Evolutionary conservation across 1,284 basidiomycete genomes (phyloP), one percentile per base, ranked within the genome.

Genomic region (Paramarasmius palmivorus): DNA sequence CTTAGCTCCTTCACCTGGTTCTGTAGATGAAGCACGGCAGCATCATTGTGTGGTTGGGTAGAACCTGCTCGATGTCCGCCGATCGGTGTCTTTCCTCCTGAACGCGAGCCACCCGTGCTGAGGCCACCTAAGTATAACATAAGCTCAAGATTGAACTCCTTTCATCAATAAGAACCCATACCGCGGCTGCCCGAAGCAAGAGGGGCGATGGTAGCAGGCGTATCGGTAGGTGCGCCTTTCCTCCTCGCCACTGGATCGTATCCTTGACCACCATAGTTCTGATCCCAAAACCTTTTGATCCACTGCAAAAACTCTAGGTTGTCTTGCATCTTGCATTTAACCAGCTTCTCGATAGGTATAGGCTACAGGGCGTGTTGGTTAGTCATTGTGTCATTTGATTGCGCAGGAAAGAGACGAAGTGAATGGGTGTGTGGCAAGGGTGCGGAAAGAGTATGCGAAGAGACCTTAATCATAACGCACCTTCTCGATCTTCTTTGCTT

Each of bases 241-340:
- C 93, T 79, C 47, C 93, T 83, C 10, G 76, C 93, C 1, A 90
- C 86, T 0, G 97, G 79, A 68, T 99, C 95, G 68, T 99, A 99
- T 6, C 79, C 81, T 52, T 92, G 88, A 0, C 95, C 96, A 3
- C 87, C 84, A 67, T 87, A 95, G 76, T 97, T 93, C 42, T 83
- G 74, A 66, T 98, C 95, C 96, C 97, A 99, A 73, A 89, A 98
- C 51, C 90, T 90, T 68, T 95, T 95, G 65, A 94, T 81, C 96
- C 96, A 99, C 72, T 99, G 96, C 53, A 96, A 70, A 73, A 99
- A 99, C 70, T 99, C 97, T 62, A 99, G 88, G 73, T 99, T 99
- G 73, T 99, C 97, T 73, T 98, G 97, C 96, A 99, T 99, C 78
- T 98, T 98, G 80, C 96, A 99, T 74, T 96, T 96, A 45, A 95